Base-by-base conservation (phyloP, 2,329 filamentous ascomycete species). In the Blastomyces gilchristii region DNA sequence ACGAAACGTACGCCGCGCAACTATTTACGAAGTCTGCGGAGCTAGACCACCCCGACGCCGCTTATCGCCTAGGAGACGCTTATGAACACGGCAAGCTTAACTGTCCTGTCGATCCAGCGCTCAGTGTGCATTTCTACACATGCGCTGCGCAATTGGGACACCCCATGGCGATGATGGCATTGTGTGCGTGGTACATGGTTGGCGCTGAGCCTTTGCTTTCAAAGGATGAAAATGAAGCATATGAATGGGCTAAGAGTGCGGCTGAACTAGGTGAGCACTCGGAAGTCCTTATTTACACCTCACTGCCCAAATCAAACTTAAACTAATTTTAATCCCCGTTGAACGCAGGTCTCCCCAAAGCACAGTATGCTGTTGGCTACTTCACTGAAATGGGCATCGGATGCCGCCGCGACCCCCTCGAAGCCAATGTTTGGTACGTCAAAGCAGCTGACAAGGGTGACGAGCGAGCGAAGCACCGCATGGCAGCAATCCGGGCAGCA, bases 311-410 rank as follows among this genome's bases (percentile, higher is more conserved):
- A 59, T 58, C 18, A n/a, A 6, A 58, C 28, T 34, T 34, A n/a
- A 5, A n/a, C 41, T 59, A 14, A 59, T 41, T 12, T 59, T 59
- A 6, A 12, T 14, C 25, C 11, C 25, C 8, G 39, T 1, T 31
- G 12, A 59, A 81, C 78, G 76, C 1, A 45, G 41, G 41, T 16
- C 73, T 82, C 8, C 73, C 78, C 2, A 85, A 85, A 74, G 94
- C 94, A n/a, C 86, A 97, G 74, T 99, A 97, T 70, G 91, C 94
- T 0, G 85, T 96, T 28, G 94, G 91, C 54, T 97, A 97, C 77
- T 99, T 99, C 74, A 97, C 92, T 5, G 94, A 99, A 75, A 96
- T 95, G 90, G 94, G 94, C 66, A 97, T 99, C 69, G 94, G 94
- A 59, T 97, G 91, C 74, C 89, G 91, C 47, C 87, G 91, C 58